Percentiles rank a stretch among this genome's conserved stretches.
Conservation (phyloP, 2,329 filamentous ascomycete species). For the Cladophialophora exuberans region DNA sequence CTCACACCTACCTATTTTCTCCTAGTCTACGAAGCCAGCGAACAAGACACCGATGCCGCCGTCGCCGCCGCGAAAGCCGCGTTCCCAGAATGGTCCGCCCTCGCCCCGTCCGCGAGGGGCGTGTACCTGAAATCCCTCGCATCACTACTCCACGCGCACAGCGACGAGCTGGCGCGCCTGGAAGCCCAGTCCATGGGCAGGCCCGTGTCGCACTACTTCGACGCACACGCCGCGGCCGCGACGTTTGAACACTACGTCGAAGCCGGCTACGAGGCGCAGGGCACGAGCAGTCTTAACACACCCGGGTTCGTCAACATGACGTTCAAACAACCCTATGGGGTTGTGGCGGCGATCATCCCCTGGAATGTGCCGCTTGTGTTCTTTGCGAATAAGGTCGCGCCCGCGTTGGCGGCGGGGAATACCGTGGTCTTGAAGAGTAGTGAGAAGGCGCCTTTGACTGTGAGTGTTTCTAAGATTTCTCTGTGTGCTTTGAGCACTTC, state of each 20-base stretch:
- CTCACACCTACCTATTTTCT: too few relatives aligned
- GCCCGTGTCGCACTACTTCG: conserved; percentile 32
- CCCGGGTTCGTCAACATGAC: conserved; percentile 30
- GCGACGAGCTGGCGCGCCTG: conserved; percentile 39
- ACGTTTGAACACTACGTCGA: conserved; percentile 28
- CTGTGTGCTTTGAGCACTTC: too few relatives aligned
- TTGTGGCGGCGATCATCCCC: conserved; percentile 57
- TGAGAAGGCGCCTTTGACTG: conserved; percentile 34
- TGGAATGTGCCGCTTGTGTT: conserved; percentile 59
- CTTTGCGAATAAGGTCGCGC: conserved; percentile 46
- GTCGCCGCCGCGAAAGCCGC: conserved; percentile 43
- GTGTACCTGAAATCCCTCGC: conserved; percentile 40
- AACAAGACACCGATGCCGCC: conserved; percentile 41
- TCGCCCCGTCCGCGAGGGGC: conserved; percentile 39
- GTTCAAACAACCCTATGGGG: conserved; percentile 28
- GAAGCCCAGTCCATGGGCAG: conserved; percentile 43
- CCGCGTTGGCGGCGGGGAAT: conserved; percentile 43
- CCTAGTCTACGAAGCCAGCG: conserved; percentile 39
- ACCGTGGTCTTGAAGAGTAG: conserved; percentile 37
- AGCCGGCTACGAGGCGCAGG: conserved; percentile 33
- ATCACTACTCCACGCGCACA: conserved; percentile 36
- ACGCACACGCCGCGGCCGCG: conserved; percentile 19
- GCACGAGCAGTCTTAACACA: conserved; percentile 27
- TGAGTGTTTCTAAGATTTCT: too few relatives aligned
- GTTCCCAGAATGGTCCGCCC: conserved; percentile 43